Conservation (phyloP, 2,329 filamentous ascomycete genomes). For the Coccinonectria pachysandricola region DNA sequence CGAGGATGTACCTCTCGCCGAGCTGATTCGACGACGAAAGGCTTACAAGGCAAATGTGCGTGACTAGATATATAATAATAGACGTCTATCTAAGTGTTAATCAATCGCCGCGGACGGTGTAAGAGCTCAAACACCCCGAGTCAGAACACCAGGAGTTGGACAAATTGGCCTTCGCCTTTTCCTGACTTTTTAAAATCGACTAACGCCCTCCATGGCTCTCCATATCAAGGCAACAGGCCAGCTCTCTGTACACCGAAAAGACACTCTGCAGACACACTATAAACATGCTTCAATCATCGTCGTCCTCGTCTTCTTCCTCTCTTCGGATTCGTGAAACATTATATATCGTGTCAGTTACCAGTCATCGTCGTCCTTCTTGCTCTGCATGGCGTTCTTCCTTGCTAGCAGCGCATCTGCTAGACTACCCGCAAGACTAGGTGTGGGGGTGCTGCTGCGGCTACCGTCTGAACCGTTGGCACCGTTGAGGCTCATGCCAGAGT, state of each 20-base stretch:
- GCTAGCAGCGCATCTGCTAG: constrained; percentile 70
- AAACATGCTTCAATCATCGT: too few species aligned
- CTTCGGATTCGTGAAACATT: constrained; percentile 14
- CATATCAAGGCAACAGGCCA: too few species aligned
- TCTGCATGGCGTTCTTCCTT: constrained; percentile 66
- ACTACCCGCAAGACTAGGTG: constrained; percentile 60
- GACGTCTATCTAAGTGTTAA: too few species aligned
- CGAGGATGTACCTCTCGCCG: constrained; percentile 58
- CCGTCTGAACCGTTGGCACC: constrained; percentile 44
- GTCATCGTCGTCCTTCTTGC: constrained; percentile 57
- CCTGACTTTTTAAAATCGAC: too few species aligned
- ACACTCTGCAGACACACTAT: too few species aligned
- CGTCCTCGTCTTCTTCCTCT: constrained; percentile 8
- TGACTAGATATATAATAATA: too few species aligned
- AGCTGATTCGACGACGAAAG: constrained; percentile 51
- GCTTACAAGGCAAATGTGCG: constrained; percentile 23
- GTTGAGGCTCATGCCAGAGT: constrained; percentile 56
- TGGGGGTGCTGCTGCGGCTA: constrained; percentile 63
- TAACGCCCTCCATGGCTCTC: too few species aligned
- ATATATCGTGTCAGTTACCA: constrained; percentile 40
- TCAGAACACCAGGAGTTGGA: too few species aligned
- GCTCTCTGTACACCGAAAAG: too few species aligned
- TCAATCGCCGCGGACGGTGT: too few species aligned
- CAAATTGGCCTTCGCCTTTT: too few species aligned
- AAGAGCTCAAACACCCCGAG: too few species aligned